Percentiles rank a stretch among this genome's conserved stretches.
Conservation (phyloP, 495 filamentous ascomycete species). For the Penicillium silybi region DNA sequence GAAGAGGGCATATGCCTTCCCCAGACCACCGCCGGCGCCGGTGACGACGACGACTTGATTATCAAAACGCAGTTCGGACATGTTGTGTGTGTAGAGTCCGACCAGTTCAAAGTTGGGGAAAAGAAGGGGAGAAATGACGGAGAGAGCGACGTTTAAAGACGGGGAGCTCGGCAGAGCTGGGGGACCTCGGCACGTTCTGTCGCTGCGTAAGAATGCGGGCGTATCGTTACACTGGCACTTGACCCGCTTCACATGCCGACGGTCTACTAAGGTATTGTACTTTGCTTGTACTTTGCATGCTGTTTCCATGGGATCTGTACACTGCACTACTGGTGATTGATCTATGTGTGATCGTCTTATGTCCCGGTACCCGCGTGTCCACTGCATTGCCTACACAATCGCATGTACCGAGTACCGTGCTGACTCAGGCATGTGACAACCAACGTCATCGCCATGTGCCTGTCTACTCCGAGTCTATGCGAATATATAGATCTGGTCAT, state of each 20-base stretch:
- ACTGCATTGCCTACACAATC: not conserved
- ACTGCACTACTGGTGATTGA: not conserved
- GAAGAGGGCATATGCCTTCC: slow-evolving; percentile 88
- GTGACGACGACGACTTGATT: slow-evolving; percentile 97
- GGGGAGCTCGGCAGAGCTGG: slow-evolving; percentile 34
- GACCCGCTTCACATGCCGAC: slow-evolving; percentile 40
- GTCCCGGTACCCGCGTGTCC: not conserved
- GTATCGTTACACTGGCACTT: slow-evolving; percentile 30
- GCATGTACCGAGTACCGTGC: slow-evolving; percentile 18
- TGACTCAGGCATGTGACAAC: slow-evolving; percentile 35
- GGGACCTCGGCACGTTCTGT: slow-evolving; percentile 44
- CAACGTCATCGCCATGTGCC: slow-evolving; percentile 26
- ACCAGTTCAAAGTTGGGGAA: slow-evolving; percentile 13
- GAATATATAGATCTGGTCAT: not conserved
- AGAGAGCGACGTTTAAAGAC: slow-evolving; percentile 31
- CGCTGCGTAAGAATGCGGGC: slow-evolving; percentile 17
- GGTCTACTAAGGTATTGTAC: not conserved
- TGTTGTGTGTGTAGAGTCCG: slow-evolving; percentile 35
- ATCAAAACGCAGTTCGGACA: slow-evolving; percentile 87
- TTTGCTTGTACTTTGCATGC: not conserved
- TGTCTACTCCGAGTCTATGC: not conserved
- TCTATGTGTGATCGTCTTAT: not conserved
- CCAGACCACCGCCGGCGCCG: slow-evolving; percentile 91
- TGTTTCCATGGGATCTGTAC: not conserved
- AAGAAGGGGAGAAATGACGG: slow-evolving; percentile 23